phyloP scores from a whole-genome alignment of 2,329 filamentous ascomycete genomes.

The Exophiala viscosa region DNA sequence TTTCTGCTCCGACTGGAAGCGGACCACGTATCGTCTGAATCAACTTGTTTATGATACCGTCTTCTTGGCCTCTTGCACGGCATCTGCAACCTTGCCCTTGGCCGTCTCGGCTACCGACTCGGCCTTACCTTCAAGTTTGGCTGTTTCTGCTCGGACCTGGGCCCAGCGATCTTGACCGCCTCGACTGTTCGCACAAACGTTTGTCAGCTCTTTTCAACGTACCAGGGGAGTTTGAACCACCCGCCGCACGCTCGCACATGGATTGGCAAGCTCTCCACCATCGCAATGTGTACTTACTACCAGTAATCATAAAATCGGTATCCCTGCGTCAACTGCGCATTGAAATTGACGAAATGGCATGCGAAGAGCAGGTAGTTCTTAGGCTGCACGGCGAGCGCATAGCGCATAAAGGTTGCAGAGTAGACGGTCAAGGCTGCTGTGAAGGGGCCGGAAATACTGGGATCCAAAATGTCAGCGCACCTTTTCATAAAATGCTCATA shows the following conservation, averaged over 20 bases:
- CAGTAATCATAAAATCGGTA: slow-evolving; percentile 62
- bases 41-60: slow-evolving; percentile 20
- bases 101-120: slow-evolving; percentile 20
- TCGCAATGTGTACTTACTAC: slow-evolving; percentile 36
- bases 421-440: slow-evolving; percentile 60
- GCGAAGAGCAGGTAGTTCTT: slow-evolving; percentile 66
- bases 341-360: slow-evolving; percentile 64
- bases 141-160: slow-evolving; percentile 18
- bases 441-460: slow-evolving; percentile 63
- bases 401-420: slow-evolving; percentile 64
- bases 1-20: background rate
- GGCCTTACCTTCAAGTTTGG: slow-evolving; percentile 12
- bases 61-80: slow-evolving; percentile 25
- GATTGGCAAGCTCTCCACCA: background rate
- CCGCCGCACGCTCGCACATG: background rate
- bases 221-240: background rate
- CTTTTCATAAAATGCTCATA: background rate
- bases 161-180: slow-evolving; percentile 21
- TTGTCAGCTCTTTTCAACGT: background rate
- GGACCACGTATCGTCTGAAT: background rate
- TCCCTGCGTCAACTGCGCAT: slow-evolving; percentile 57
- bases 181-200: slow-evolving; percentile 5
- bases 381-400: slow-evolving; percentile 60
- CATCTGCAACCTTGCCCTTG: slow-evolving; percentile 20
- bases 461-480: slow-evolving; percentile 1